A percentile compares a stretch with the other conserved stretches of the same genome.
phyloP scores from a whole-genome alignment of 1,284 basidiomycete species.

The Ceratobasidium theobromae region DNA sequence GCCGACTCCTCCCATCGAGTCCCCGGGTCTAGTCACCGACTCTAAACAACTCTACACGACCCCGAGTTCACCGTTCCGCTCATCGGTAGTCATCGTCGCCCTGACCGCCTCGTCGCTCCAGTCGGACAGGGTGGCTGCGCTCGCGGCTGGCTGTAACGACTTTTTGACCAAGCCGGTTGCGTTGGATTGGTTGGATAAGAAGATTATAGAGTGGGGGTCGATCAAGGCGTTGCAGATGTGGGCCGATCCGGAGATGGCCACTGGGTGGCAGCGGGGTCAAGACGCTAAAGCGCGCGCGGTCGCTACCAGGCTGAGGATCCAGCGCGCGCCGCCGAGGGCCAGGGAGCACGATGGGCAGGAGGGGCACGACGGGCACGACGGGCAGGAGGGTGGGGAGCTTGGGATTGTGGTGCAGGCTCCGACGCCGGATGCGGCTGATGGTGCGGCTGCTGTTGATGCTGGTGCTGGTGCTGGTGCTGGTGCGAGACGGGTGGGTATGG shows the following conservation, averaged over 20 bases:
- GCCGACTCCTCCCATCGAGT: conserved; percentile 59
- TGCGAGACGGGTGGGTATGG: not conserved
- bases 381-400: not conserved
- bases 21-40: conserved; percentile 37
- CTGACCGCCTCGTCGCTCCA: conserved; percentile 93
- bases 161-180: conserved; percentile 98
- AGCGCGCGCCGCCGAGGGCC: not conserved
- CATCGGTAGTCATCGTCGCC: conserved; percentile 98
- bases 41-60: conserved; percentile 6
- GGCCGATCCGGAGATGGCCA: conserved; percentile 54
- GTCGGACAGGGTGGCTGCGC: conserved; percentile 90
- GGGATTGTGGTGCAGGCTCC: conserved; percentile 8
- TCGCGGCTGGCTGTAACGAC: conserved; percentile 98
- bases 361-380: not conserved
- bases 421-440: not conserved
- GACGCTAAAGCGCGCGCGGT: conserved; percentile 33
- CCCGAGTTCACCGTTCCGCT: conserved; percentile 65
- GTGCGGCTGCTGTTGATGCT: not conserved
- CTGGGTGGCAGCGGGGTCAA: conserved; percentile 19
- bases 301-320: conserved; percentile 27
- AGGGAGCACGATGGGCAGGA: not conserved
- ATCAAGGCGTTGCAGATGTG: conserved; percentile 87
- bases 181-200: conserved; percentile 93
- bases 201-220: conserved; percentile 98
- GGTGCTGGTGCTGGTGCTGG: not conserved